phyloP scores from a whole-genome alignment of 78 protist genomes.

The Emiliania huxleyi region DNA sequence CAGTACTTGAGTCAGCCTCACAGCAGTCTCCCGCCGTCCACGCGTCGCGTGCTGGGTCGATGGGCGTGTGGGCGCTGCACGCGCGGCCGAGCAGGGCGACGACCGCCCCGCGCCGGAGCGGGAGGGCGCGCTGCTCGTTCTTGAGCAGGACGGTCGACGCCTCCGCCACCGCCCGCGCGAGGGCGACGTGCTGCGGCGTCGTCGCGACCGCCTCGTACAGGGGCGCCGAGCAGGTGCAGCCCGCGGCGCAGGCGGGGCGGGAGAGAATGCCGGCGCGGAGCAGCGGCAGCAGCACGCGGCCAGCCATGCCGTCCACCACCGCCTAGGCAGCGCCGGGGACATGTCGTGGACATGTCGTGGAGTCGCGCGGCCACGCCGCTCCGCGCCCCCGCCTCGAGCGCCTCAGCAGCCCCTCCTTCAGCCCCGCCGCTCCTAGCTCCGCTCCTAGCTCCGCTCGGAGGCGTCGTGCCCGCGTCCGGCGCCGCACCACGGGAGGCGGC shows the following conservation, averaged over 20 bases:
- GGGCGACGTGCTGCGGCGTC: neutral
- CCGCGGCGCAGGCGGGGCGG: neutral
- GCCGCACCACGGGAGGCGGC: too few species aligned
- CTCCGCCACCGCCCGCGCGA: neutral
- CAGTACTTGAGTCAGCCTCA: too few species aligned
- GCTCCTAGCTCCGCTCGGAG: too few species aligned
- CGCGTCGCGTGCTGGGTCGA: neutral
- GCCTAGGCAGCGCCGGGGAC: too few species aligned
- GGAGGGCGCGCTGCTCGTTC: slow-evolving; percentile 1
- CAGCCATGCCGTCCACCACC: too few species aligned
- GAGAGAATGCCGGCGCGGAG: neutral
- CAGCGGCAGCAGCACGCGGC: slow-evolving; percentile 20
- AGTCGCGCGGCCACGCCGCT: too few species aligned
- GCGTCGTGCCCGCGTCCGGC: too few species aligned
- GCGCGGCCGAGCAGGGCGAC: neutral
- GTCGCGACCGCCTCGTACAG: neutral
- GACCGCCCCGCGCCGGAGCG: neutral
- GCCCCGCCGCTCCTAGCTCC: too few species aligned
- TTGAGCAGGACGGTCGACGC: neutral
- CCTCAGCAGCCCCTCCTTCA: too few species aligned
- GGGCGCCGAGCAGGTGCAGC: neutral
- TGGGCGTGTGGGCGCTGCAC: neutral
- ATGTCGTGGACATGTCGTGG: too few species aligned
- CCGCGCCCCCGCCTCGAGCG: too few species aligned
- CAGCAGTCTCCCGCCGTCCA: too few species aligned